Evolutionary conservation across 2,329 filamentous ascomycete species (phyloP), one percentile per base, ranked within the genome.

Genomic region (Fusarium metavorans): DNA sequence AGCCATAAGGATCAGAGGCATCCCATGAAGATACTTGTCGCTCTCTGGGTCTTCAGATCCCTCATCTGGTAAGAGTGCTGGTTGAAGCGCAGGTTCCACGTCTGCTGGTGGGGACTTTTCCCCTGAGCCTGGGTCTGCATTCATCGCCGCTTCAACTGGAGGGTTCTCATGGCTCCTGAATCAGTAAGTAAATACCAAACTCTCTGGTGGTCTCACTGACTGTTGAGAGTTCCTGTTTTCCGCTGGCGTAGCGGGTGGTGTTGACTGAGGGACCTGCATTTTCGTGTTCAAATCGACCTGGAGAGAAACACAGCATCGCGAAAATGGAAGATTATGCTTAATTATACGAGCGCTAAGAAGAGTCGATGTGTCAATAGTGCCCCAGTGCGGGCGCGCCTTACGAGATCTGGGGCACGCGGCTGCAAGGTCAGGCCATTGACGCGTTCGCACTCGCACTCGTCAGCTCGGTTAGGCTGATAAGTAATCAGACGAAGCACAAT

Each of bases 11-110:
- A 73, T 57, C 0, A 76, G 43, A 0, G 68, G 39, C 3, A 68
- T 8, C 2, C 71, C 75, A 50, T 77, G 71, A 2, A 77, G 65
- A 23, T 77, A 73, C 3, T 6, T 56, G 6, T 70, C 41, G 0
- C 52, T 61, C 39, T 73, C 72, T 3, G 56, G 25, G 0, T 35
- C 58, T 6, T n/a, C 25, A 3, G 7, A 2, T 14, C 34, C 58
- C 2, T 10, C 16, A 3, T 34, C 20, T 10, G 6, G 6, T 2
- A 25, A 14, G 1, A n/a, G 11, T 5, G 32, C 13, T 32, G 30
- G 58, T 16, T 9, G 45, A 39, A 23, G 10, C 0, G 30, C 41
- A 6, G 32, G 5, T 27, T 64, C 67, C 3, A 25, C 18, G 14
- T 58, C 18, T 2, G 5, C 16, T 27, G 34, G 23, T 0, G 25